Conservation (phyloP, 805 yeast genomes). For the Millerozyma acaciae region DNA sequence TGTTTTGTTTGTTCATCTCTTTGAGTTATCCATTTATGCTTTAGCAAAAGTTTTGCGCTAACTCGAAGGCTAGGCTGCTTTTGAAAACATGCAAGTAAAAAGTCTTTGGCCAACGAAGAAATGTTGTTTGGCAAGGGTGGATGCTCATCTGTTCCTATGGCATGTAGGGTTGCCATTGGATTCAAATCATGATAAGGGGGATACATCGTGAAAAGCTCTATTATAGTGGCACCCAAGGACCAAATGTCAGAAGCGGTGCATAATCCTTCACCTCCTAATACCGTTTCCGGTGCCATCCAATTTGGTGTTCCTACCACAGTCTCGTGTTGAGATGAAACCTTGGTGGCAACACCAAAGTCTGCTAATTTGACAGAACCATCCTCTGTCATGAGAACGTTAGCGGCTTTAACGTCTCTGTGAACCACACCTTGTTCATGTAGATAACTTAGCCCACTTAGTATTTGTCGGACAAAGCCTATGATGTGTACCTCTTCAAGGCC, state of each 20-base stretch:
- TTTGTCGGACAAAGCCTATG: conserved; percentile 48
- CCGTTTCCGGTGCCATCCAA: conserved; percentile 99
- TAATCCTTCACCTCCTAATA: conserved; percentile 73
- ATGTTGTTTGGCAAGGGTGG: conserved; percentile 63
- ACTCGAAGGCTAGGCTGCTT: conserved; percentile 60
- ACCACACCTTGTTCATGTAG: conserved; percentile 71
- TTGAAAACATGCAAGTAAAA: conserved; percentile 65
- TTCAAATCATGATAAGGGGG: conserved; percentile 83
- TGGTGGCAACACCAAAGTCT: conserved; percentile 93
- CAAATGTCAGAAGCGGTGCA: conserved; percentile 86
- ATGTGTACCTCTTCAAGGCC: conserved; percentile 55
- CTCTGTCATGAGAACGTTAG: conserved; percentile 71
- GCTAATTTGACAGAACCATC: conserved; percentile 76
- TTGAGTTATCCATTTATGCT: conserved; percentile 58
- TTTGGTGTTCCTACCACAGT: conserved; percentile 83
- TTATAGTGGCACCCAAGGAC: conserved; percentile 93
- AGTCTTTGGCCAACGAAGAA: conserved; percentile 46
- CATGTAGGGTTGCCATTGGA: conserved; percentile 78
- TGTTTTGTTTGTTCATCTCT: conserved; percentile 5
- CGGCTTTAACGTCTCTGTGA: conserved; percentile 91
- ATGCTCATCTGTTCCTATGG: conserved; percentile 70
- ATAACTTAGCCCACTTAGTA: conserved; percentile 57
- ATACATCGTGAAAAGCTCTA: conserved; percentile 78
- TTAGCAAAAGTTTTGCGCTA: conserved; percentile 50
- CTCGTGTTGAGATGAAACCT: conserved; percentile 33